These are phyloP conservation scores for Thelonectria rubi DNA, from an alignment of 2,329 filamentous ascomycete genomes.

Conservation along the genomic window DNA sequence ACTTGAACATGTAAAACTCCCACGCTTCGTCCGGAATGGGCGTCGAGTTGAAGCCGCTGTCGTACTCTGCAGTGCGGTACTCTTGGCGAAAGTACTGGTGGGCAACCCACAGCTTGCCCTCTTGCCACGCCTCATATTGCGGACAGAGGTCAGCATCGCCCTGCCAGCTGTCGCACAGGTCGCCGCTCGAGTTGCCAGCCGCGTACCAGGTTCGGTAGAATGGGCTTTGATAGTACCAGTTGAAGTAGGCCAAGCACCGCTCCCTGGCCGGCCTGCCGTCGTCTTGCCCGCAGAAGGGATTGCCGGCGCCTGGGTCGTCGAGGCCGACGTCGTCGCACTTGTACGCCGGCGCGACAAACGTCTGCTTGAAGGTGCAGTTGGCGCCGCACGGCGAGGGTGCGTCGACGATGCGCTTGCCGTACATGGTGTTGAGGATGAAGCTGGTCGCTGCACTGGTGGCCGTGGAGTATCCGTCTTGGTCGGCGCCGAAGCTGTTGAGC, in stretches of 20 bases:
- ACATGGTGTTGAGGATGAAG: conserved; percentile 4
- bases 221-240: background rate
- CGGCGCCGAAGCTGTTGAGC: background rate
- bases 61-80: background rate
- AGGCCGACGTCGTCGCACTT: background rate
- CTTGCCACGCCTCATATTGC: background rate
- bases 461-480: background rate
- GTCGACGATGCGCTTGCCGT: conserved; percentile 3
- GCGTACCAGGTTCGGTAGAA: background rate
- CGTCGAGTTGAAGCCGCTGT: background rate
- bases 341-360: background rate
- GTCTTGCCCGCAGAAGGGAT: background rate
- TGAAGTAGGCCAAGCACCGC: background rate
- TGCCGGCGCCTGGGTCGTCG: background rate
- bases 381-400: background rate
- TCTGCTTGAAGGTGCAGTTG: conserved; percentile 4
- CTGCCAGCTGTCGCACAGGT: background rate
- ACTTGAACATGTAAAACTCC: conserved; percentile 9
- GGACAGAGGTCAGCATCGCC: too few relatives aligned
- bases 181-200: background rate
- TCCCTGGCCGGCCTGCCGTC: background rate
- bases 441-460: background rate
- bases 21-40: conserved; percentile 1
- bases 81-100: background rate
- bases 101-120: background rate